Evolutionary conservation across 495 filamentous ascomycete species (phyloP).

Genomic region (Penicillium herquei): DNA sequence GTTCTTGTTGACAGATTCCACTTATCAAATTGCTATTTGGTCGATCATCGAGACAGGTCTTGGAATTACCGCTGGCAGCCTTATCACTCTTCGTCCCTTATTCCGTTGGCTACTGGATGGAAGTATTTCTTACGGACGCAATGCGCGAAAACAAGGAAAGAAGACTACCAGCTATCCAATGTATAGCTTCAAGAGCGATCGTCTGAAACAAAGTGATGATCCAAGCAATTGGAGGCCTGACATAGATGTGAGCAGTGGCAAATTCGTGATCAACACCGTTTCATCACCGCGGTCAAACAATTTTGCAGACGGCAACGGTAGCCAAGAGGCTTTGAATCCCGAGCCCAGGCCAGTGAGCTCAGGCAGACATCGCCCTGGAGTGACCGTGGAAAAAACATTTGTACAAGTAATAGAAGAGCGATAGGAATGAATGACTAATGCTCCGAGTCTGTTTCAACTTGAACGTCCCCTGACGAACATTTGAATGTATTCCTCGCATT

Average conservation of each 20-base stretch:
- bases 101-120: slow-evolving; percentile 29
- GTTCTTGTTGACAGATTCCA: slow-evolving; percentile 18
- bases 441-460: no score
- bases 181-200: background rate
- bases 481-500: no score
- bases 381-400: no score
- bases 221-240: background rate
- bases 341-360: background rate
- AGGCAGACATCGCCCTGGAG: no score
- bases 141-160: background rate
- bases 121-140: background rate
- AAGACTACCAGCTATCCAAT: background rate
- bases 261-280: background rate
- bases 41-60: slow-evolving; percentile 34
- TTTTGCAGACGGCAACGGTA: background rate
- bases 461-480: no score
- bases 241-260: background rate
- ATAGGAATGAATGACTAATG: no score
- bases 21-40: slow-evolving; percentile 34
- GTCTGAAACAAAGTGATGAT: background rate
- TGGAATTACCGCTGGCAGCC: slow-evolving; percentile 38
- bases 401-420: no score
- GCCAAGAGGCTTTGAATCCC: slow-evolving; percentile 2
- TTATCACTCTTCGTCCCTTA: slow-evolving; percentile 38
- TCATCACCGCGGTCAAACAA: background rate